A percentile compares a stretch with the other conserved stretches of the same genome.
phyloP scores from a whole-genome alignment of 352 stramenopile species.

The Phytophthora palmivora region DNA sequence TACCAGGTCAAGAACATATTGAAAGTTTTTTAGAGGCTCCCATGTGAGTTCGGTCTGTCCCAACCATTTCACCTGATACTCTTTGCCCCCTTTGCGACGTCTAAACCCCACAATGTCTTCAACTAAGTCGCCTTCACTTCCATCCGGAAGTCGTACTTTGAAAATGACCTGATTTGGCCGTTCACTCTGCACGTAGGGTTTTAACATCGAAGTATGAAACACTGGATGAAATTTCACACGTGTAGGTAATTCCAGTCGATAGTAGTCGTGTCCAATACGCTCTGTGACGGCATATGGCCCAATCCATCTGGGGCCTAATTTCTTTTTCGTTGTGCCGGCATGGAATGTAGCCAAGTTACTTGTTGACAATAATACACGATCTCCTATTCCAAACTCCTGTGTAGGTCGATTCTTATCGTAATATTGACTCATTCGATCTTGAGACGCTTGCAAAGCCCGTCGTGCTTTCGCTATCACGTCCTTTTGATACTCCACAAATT shows the following conservation, averaged over 20 bases:
- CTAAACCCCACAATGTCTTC: constrained; percentile 3
- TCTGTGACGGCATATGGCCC: neutral
- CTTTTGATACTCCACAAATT: neutral
- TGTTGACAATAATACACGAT: neutral
- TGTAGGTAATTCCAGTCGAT: neutral
- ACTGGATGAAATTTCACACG: constrained; percentile 2
- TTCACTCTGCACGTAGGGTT: too few relatives aligned
- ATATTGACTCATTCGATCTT: neutral
- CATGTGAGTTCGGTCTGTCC: too few relatives aligned
- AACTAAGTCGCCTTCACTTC: constrained; percentile 10
- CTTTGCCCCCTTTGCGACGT: neutral
- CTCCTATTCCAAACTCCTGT: neutral
- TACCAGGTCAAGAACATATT: neutral
- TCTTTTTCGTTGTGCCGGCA: neutral
- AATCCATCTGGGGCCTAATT: constrained; percentile 56
- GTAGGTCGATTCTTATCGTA: neutral
- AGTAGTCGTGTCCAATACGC: neutral
- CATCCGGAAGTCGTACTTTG: constrained; percentile 1
- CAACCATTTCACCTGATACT: neutral
- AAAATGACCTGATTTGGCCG: constrained; percentile 10
- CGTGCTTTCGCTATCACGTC: neutral
- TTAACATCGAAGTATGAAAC: constrained; percentile 3
- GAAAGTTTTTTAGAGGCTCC: neutral
- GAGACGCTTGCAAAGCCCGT: neutral
- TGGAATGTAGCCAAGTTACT: neutral